Evolutionary conservation across 1,284 basidiomycete genomes (phyloP), one percentile per base, ranked within the genome.

Genomic region (Mycosarcoma mackinlayi): DNA sequence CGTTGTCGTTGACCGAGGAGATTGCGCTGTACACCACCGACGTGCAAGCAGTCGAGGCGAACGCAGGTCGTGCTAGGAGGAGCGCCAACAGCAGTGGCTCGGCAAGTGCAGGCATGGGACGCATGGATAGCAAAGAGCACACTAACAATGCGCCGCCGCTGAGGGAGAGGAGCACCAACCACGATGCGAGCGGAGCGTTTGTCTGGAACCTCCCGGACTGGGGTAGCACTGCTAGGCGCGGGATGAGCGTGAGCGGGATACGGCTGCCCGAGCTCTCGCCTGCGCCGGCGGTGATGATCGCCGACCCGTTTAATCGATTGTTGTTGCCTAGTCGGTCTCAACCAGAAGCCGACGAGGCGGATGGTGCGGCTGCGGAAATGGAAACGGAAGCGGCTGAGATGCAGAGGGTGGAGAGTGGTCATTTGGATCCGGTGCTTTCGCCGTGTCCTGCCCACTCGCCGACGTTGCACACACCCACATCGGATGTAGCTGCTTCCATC

Each of bases 21-120:
- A 69, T 69, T 8, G 66, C 66, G 19, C 31, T 69, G 49, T 69
- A 69, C 16, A 61, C 59, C 13, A 27, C 37, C 3, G 66, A 69
- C 24, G 56, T 51, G 11, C n/a, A 48, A 8, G 35, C 53, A 10
- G 38, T 56, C 8, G 53, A 56, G 44, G 9, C 33, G 4, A 56
- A 41, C 16, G 39, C 53, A n/a, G 24, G 31, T 8, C 18, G 18
- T 6, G 54, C 42, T 10, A 42, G 54, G 28, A 39, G 39, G 3
- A 59, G 46, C 34, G 41, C 35, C 7, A 49, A 33, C 28, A 37
- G 25, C n/a, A 55, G 52, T n/a, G n/a, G n/a, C n/a, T n/a, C n/a
- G n/a, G n/a, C 19, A 3, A 21, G 19, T 38, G 37, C 18, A 8
- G 16, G 16, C 16, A 16, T 8, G 16, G 9, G 33, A 35, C 16